phyloP scores from a whole-genome alignment of 441 rosid species.

The Viola pubescens region DNA sequence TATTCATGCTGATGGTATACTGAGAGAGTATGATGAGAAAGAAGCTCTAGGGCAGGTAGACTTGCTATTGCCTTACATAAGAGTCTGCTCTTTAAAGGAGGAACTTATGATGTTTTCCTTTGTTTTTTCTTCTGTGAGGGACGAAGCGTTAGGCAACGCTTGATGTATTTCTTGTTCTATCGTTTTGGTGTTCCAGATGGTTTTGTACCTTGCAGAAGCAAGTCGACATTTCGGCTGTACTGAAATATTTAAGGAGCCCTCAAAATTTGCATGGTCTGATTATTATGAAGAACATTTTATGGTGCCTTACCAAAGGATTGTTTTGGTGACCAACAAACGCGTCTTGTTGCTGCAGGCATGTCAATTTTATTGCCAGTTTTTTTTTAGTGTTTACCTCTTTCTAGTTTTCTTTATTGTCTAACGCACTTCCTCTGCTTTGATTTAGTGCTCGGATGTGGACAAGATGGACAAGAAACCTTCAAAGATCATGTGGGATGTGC shows the following conservation, averaged over 20 bases:
- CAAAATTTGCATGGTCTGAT: slow-evolving; percentile 89
- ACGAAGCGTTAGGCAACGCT: too few species aligned
- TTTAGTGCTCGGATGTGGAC: slow-evolving; percentile 63
- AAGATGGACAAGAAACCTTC: slow-evolving; percentile 87
- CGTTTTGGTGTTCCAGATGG: slow-evolving; percentile 53
- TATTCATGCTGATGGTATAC: slow-evolving; percentile 66
- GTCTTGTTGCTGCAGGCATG: slow-evolving; percentile 86
- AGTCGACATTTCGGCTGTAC: slow-evolving; percentile 88
- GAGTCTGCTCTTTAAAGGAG: background rate
- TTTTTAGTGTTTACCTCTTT: background rate
- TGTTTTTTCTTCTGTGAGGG: too few species aligned
- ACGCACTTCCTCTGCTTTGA: slow-evolving; percentile 12
- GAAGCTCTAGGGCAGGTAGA: slow-evolving; percentile 98
- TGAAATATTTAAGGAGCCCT: slow-evolving; percentile 93
- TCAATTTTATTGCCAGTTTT: slow-evolving; percentile 4
- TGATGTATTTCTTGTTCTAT: slow-evolving; percentile 2
- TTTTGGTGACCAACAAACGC: slow-evolving; percentile 75
- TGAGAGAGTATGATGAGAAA: slow-evolving; percentile 76
- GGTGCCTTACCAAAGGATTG: slow-evolving; percentile 74
- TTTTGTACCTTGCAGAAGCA: slow-evolving; percentile 89
- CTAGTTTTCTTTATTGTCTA: background rate
- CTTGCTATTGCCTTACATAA: slow-evolving; percentile 1
- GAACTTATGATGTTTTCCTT: too few species aligned
- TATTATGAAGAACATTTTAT: slow-evolving; percentile 81
- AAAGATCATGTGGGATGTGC: slow-evolving; percentile 96